phyloP scores from a whole-genome alignment of 2,329 filamentous ascomycete genomes.

The Fusarium scirpi region DNA sequence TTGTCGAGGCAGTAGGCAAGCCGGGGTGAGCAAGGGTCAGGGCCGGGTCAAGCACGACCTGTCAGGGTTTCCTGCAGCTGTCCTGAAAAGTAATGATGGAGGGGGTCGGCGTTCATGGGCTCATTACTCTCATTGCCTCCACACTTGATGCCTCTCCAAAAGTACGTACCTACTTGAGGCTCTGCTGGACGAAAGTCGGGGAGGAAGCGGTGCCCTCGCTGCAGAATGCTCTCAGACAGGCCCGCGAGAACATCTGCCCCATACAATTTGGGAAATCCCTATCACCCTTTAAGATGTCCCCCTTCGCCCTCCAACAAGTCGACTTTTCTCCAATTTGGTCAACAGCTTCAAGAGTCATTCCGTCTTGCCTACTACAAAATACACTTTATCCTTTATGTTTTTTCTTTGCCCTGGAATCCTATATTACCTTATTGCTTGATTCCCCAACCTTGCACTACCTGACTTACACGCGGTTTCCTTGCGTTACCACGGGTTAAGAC shows the following conservation, averaged over 20 bases:
- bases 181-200: constrained; percentile 23
- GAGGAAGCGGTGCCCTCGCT: constrained; percentile 17
- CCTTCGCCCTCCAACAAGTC: constrained; percentile 29
- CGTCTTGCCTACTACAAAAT: background rate
- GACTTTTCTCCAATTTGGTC: background rate
- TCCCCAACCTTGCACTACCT: constrained; percentile 8
- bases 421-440: background rate
- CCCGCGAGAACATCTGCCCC: constrained; percentile 5
- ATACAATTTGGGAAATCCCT: constrained; percentile 14
- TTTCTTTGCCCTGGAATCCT: background rate
- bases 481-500: constrained; percentile 5
- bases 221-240: background rate
- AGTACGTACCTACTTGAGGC: constrained; percentile 29
- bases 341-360: background rate
- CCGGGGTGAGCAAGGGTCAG: constrained; percentile 2
- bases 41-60: background rate
- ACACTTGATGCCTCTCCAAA: constrained; percentile 22
- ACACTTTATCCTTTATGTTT: background rate
- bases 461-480: constrained; percentile 29
- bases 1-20: constrained; percentile 13
- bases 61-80: constrained; percentile 18
- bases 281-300: constrained; percentile 31
- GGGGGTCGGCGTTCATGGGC: constrained; percentile 6
- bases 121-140: constrained; percentile 11
- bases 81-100: constrained; percentile 25